Base-by-base conservation (phyloP, 2,329 filamentous ascomycete genomes). In the Ascochyta viciae-villosae region DNA sequence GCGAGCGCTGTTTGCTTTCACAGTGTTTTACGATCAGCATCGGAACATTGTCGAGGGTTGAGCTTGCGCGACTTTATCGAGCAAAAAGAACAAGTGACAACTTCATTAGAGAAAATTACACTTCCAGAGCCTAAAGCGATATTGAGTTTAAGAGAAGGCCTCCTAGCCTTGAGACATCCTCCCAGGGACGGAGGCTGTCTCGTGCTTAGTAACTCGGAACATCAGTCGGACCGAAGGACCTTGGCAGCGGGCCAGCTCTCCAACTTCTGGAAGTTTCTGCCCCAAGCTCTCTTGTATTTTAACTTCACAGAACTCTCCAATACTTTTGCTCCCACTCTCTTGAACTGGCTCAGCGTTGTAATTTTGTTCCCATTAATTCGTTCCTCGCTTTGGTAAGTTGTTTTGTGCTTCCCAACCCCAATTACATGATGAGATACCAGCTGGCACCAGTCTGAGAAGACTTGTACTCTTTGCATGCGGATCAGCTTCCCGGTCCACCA, bases 371-470 rank as follows among this genome's bases (percentile, higher is more conserved):
- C 15, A 29, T 22, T 38, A 26, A 16, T 6, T 22, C 3, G 6
- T n/a, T 16, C 34, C 2, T 27, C n/a, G 15, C 33, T 42, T 37
- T 12, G 31, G 53, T 56, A 51, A 56, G 53, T 56, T 4, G 27
- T 9, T 16, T 19, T 13, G 26, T 31, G 22, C 42, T 19, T 19
- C 45, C 46, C 12, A 22, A 26, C 19, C 34, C 27, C 45, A 16
- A 31, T 54, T 52, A 54, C 62, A 69, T 83, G 85, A 87, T 86
- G 85, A 86, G 83, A 72, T 74, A 72, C 77, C 77, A 81, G 85
- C 85, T 87, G 85, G 85, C 85, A 87, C 85, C 85, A 87, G 85
- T 83, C 85, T 81, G 77, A 87, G 80, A 83, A 81, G 82, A 83
- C 78, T 85, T 84, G 82, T 84, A 82, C 81, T 84, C 81, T 84